Conservation (phyloP, 768 basidiomycete genomes). For the Tylopilus rubrobrunneus region DNA sequence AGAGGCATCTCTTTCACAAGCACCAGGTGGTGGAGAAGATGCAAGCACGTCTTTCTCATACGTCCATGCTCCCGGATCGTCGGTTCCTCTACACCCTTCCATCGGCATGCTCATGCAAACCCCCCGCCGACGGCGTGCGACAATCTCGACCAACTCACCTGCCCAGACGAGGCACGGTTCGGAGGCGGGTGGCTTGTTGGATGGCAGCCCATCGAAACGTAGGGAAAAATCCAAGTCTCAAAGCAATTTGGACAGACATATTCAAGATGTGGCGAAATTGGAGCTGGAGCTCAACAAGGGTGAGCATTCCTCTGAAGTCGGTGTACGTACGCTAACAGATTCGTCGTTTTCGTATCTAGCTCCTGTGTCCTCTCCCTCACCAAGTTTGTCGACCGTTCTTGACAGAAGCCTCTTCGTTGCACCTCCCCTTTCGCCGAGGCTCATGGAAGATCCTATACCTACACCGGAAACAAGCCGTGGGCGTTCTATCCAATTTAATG, state of each 20-base stretch:
- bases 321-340: slow-evolving; percentile 1
- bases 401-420: slow-evolving; percentile 69
- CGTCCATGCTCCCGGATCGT: slow-evolving; percentile 17
- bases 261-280: slow-evolving; percentile 60
- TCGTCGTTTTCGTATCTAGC: slow-evolving; percentile 6
- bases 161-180: slow-evolving; percentile 31
- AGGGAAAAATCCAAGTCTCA: slow-evolving; percentile 67
- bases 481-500: slow-evolving; percentile 27
- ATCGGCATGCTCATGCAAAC: slow-evolving; percentile 27
- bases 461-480: slow-evolving; percentile 16
- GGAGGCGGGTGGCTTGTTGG: slow-evolving; percentile 30
- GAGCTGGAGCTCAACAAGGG: slow-evolving; percentile 63
- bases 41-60: slow-evolving; percentile 22
- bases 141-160: slow-evolving; percentile 64
- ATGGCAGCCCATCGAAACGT: slow-evolving; percentile 56
- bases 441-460: slow-evolving; percentile 35
- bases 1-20: slow-evolving; percentile 22
- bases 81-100: slow-evolving; percentile 17
- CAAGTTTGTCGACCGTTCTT: slow-evolving; percentile 59
- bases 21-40: slow-evolving; percentile 8
- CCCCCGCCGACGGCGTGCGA: slow-evolving; percentile 49
- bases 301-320: slow-evolving; percentile 31
- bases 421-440: slow-evolving; percentile 37
- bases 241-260: slow-evolving; percentile 61
- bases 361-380: slow-evolving; percentile 41